These are phyloP conservation scores for Claviceps quebecensis DNA, from an alignment of 2,329 filamentous ascomycete species.

Conservation along the genomic window DNA sequence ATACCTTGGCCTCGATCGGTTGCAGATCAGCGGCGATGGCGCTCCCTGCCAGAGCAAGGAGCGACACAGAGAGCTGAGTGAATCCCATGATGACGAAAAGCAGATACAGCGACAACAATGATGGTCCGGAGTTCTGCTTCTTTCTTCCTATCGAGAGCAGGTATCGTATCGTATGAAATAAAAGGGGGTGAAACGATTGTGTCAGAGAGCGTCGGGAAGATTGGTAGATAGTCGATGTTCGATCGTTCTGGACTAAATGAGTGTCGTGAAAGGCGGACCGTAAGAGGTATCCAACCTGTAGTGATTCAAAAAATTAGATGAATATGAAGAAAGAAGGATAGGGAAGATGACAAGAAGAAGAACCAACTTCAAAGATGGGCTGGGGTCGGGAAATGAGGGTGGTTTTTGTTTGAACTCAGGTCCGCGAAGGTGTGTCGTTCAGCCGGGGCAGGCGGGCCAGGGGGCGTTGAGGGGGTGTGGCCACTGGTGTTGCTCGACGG, in stretches of 20 bases:
- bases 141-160: background rate
- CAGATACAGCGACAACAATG: background rate
- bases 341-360: background rate
- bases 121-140: background rate
- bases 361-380: background rate
- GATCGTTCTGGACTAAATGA: conserved; percentile 2
- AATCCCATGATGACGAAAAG: conserved; percentile 18
- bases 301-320: conserved; percentile 1
- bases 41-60: conserved; percentile 28
- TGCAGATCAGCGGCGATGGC: conserved; percentile 32
- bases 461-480: background rate
- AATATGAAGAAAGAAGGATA: background rate
- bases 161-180: background rate
- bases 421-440: background rate
- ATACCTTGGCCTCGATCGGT: conserved; percentile 57
- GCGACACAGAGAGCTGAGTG: conserved; percentile 18
- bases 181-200: background rate
- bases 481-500: background rate
- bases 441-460: background rate
- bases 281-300: conserved; percentile 6
- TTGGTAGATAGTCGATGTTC: background rate
- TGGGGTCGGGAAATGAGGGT: conserved; percentile 1
- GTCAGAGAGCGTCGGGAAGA: conserved; percentile 3
- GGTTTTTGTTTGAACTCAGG: conserved; percentile 1
- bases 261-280: conserved; percentile 6